Evolutionary conservation across 1,284 basidiomycete genomes (phyloP), one percentile per base, ranked within the genome.

Genomic region (Puccinia hordei): DNA sequence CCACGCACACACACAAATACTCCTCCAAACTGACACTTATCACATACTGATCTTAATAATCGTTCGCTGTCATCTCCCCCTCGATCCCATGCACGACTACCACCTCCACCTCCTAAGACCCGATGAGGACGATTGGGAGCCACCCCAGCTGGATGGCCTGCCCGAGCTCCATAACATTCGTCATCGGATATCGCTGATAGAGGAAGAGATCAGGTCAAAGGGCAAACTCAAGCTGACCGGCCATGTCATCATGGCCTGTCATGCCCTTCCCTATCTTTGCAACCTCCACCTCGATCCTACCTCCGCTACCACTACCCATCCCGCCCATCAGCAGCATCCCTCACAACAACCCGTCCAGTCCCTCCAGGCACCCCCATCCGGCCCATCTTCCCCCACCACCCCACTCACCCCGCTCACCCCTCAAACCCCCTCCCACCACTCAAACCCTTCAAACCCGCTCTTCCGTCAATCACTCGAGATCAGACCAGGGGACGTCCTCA

Each of bases 211-310:
- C 66, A 72, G 46, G n/a, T 80, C 77, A 19, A 80, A 73, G 61
- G 69, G 77, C 17, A 80, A 80, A 41, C 41, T 80, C 22, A 73
- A 80, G 35, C 55, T 80, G 5, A 72, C 77, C 33, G 77, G 77
- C 30, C 77, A 80, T 80, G 77, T 80, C 41, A 80, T 80, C 68
- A 80, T 80, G 77, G 77, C 77, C 44, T 80, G 77, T n/a, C 77
- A 80, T 65, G 69, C 77, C 27, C n/a, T 80, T 30, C 77, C 77
- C 61, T 80, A 80, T 30, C 27, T 63, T 51, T 73, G 77, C 69
- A 72, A 63, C 69, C 46, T 80, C 30, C 35, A 80, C 33, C 38
- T 66, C 61, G 27, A 44, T 19, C 63, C 75, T 15, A 57, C 35
- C 38, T 5, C 44, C 15, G 17, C 66, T 15, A 59, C 38, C 49